A percentile compares a stretch with the other conserved stretches of the same genome.
These are phyloP conservation scores for Tricholoma bakamatsutake DNA, from an alignment of 768 basidiomycete genomes.

Conservation along the genomic window DNA sequence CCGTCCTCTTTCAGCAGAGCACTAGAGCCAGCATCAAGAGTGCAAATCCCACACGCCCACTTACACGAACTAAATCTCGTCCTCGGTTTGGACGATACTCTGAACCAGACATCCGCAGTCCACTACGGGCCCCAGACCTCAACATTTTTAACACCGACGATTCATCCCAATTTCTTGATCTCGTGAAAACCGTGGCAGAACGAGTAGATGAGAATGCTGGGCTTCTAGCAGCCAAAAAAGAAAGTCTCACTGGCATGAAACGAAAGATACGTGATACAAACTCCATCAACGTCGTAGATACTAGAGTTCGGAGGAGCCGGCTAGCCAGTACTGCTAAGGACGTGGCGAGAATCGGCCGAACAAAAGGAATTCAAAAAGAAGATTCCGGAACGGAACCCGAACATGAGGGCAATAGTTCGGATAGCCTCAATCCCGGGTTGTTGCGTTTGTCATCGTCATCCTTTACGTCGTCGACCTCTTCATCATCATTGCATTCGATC, in stretches of 20 bases:
- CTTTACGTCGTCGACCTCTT: conserved; percentile 3
- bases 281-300: background rate
- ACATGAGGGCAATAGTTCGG: background rate
- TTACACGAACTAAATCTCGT: conserved; percentile 3
- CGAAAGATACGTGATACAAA: conserved; percentile 1
- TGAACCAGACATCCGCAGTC: background rate
- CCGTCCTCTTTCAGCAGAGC: background rate
- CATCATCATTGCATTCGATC: conserved; percentile 1
- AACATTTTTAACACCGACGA: conserved; percentile 4
- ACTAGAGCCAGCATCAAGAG: background rate
- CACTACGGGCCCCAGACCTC: background rate
- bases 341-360: background rate
- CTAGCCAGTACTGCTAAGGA: background rate
- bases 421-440: background rate
- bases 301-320: background rate
- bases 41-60: background rate
- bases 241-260: conserved; percentile 1
- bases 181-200: conserved; percentile 31
- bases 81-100: background rate
- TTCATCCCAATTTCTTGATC: conserved; percentile 23
- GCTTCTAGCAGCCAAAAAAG: conserved; percentile 7
- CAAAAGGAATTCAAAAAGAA: conserved; percentile 8
- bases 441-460: conserved; percentile 5
- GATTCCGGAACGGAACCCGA: background rate
- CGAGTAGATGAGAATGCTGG: conserved; percentile 25